Evolutionary conservation across 345 rosid species (phyloP), one percentile per base, ranked within the genome.

Genomic region (Eucalyptus sideroxylon): DNA sequence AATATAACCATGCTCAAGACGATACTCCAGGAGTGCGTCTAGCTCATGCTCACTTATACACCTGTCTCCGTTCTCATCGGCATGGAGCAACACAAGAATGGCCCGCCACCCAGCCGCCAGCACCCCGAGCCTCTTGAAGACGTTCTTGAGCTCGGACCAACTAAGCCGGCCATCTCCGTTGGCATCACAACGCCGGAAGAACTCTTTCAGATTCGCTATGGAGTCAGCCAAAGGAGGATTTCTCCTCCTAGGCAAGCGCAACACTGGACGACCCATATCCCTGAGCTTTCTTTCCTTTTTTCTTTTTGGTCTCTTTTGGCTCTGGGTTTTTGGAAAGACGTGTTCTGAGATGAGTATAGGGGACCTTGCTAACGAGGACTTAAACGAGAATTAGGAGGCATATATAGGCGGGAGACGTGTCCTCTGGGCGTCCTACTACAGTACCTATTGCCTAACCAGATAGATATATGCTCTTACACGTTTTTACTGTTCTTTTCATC

Each of bases 91-190:
- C 16, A 82, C 91, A 6, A 86, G 27, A 37, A 17, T 2, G 42
- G 91, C 89, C 34, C 86, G 83, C 59, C 40, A 88, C 9, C 56
- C 11, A 16, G 91, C 23, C 14, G 59, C 34, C 7, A 15, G 5
- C n/a, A 89, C 83, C 7, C 91, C 89, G 0, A 91, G 88, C 49
- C 16, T 6, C 16, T 80, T 11, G 88, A 88, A 88, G 69, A 88
- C 91, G 0, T 37, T 45, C 60, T 40, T 44, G 27, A 91, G 89
- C 86, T 91, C 92, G 2, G 88, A 40, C 50, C 16, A 31, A 81
- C 80, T 89, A 31, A 91, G 86, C 40, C 31, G 47, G 49, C 90
- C 82, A 24, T 91, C 92, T 19, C 80, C 21, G 86, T 91, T 89
- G 24, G 62, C 14, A 44, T 91, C 92, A 7, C 4, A 34, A 1